phyloP scores from a whole-genome alignment of 179 eudicot species.

The Camellia oleifera region DNA sequence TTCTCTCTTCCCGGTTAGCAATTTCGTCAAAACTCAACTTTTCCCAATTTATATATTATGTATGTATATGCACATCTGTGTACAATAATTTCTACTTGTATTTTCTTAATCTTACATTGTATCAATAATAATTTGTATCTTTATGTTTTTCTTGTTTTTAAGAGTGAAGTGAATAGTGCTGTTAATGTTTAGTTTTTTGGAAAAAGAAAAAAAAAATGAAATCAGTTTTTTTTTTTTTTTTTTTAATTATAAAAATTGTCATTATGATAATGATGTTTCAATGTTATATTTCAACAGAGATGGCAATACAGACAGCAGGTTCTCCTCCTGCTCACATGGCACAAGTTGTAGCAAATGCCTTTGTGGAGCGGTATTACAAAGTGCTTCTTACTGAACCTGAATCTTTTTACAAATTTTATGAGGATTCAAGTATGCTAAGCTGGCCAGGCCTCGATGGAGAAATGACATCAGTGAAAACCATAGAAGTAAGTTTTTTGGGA shows the following conservation, averaged over 20 bases:
- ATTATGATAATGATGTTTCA: neutral
- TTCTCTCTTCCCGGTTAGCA: neutral
- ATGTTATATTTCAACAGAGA: slow-evolving; percentile 12
- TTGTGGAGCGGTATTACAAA: slow-evolving; percentile 40
- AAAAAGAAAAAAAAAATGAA: too few species aligned
- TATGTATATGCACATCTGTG: too few species aligned
- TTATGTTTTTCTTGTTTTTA: neutral
- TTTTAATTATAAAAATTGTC: neutral
- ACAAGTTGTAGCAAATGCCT: slow-evolving; percentile 37
- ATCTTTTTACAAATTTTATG: slow-evolving; percentile 38
- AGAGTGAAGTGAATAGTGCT: neutral
- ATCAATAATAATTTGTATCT: neutral
- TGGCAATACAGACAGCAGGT: slow-evolving; percentile 16
- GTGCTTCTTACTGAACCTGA: slow-evolving; percentile 40
- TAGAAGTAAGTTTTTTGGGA: slow-evolving; percentile 33
- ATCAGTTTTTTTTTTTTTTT: neutral
- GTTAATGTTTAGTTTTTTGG: neutral
- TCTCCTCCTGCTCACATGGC: slow-evolving; percentile 18
- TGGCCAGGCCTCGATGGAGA: slow-evolving; percentile 42
- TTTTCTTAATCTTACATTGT: neutral
- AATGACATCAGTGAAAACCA: slow-evolving; percentile 32
- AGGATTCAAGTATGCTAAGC: slow-evolving; percentile 45
- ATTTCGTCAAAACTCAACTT: too few species aligned
- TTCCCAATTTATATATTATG: too few species aligned
- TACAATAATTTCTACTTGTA: too few species aligned